Conservation (phyloP, 2,329 filamentous ascomycete species). For the Exophiala alcalophila region DNA sequence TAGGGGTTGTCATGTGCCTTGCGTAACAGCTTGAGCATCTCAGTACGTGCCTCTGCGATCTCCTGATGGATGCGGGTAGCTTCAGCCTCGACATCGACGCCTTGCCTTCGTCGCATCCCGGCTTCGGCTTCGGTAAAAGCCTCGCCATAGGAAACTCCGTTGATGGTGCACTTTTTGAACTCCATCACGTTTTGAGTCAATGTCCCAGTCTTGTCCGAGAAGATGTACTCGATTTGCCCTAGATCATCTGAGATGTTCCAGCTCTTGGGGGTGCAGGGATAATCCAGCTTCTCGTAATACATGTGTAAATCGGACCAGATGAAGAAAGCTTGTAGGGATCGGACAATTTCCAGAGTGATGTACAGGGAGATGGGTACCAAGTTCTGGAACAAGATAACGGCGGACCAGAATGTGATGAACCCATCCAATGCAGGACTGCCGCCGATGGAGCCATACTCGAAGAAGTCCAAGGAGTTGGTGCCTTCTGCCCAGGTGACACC, state of each 20-base stretch:
- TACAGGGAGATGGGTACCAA: conserved; percentile 98
- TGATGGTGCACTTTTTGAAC: conserved; percentile 97
- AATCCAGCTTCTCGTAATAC: conserved; percentile 94
- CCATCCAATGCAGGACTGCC: conserved; percentile 73
- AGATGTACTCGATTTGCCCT: conserved; percentile 98
- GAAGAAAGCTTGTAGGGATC: conserved; percentile 89
- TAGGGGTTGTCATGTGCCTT: conserved; percentile 85
- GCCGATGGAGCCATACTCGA: conserved; percentile 83
- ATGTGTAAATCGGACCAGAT: conserved; percentile 95
- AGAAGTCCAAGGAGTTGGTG: conserved; percentile 70
- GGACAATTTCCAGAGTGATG: conserved; percentile 93
- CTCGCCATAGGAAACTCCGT: conserved; percentile 93
- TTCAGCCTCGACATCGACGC: conserved; percentile 81
- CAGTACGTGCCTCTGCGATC: conserved; percentile 72
- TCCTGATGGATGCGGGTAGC: conserved; percentile 67
- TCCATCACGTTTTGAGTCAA: conserved; percentile 95
- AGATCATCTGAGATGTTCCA: conserved; percentile 99
- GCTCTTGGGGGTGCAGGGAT: conserved; percentile 92
- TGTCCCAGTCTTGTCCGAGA: conserved; percentile 90
- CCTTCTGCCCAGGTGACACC: conserved; percentile 75
- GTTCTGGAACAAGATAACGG: conserved; percentile 93
- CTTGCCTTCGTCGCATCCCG: conserved; percentile 89
- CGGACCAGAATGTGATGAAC: conserved; percentile 96
- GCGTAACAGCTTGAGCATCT: conserved; percentile 70
- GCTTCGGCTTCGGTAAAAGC: conserved; percentile 96